Evolutionary conservation across 1,139 yeast genomes (phyloP).

Genomic region (Candida sp.): DNA sequence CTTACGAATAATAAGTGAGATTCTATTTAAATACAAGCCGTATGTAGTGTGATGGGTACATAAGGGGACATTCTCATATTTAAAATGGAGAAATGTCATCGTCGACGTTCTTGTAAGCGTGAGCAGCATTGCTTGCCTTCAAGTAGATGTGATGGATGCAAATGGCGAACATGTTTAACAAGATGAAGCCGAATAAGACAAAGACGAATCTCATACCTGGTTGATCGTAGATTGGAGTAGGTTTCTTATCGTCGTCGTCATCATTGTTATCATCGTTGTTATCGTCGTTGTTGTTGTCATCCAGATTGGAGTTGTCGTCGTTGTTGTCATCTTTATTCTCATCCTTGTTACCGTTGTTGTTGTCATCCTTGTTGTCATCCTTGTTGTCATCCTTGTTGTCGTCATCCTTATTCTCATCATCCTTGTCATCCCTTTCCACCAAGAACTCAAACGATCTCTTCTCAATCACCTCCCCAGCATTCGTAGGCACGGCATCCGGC

Average conservation of each 20-base stretch:
- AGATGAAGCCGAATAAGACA: conserved; percentile 33
- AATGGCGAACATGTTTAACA: conserved; percentile 39
- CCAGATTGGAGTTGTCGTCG: not conserved
- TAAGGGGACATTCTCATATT: not conserved
- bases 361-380: conserved; percentile 3
- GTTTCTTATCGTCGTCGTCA: conserved; percentile 5
- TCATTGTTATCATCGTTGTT: conserved; percentile 4
- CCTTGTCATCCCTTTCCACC: not conserved
- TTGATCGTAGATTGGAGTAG: conserved; percentile 17
- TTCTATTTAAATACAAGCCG: not conserved
- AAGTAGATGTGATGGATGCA: conserved; percentile 39
- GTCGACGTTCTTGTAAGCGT: conserved; percentile 39
- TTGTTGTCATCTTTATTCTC: not conserved
- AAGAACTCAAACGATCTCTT: conserved; percentile 1
- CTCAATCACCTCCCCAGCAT: not conserved
- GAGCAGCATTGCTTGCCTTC: conserved; percentile 30
- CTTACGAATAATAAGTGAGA: not conserved
- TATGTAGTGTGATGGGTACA: not conserved
- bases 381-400: not conserved
- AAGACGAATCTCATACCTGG: conserved; percentile 29
- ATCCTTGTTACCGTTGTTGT: not conserved
- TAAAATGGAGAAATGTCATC: conserved; percentile 42
- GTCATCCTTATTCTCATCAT: not conserved
- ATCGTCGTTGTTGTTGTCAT: not conserved
- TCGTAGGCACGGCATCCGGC: not conserved